Evolutionary conservation across 768 basidiomycete genomes (phyloP), one percentile per base, ranked within the genome.

Genomic region (Lactarius deliciosus): DNA sequence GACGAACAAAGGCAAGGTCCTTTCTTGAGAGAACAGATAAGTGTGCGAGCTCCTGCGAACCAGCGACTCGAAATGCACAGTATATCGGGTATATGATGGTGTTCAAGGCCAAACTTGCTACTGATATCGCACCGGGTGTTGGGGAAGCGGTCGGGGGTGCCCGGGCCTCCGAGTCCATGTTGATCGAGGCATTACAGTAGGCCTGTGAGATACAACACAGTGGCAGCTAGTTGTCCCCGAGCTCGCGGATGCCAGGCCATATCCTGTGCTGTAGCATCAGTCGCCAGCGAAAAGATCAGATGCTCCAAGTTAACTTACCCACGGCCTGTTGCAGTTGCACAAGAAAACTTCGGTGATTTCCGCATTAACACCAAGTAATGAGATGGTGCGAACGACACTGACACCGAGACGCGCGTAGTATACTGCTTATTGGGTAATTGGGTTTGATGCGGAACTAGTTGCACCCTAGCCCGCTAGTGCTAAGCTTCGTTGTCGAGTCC

Each of bases 31-130:
- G 22, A 28, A 53, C 6, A 10, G 5, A 50, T 5, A 11, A 1
- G 13, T 7, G 47, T 5, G 47, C 25, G 47, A 2, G 11, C 22
- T 10, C 47, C 47, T 11, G 11, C 22, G 13, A 50, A 50, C 13
- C 38, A 38, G 0, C 22, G 13, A 32, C 32, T 32, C 8, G 1
- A 50, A 34, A 76, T 85, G 71, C 68, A 88, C 88, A 89, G 72
- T 89, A 84, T 2, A 87, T 85, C 64, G 89, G 79, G 69, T 91
- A 85, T 70, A 91, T 86, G 67, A 90, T 77, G 64, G 90, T 89
- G 67, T 84, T 86, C 72, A 89, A 82, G 1, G 79, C 80, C 77
- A 70, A 91, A 86, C 34, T 10, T 10, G 34, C 34, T 34, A 34
- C 77, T 67, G 54, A 92, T 80, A 66, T 87, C 76, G 72, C 90